Evolutionary conservation across 371 early-diverging fungal species (phyloP), one percentile per base, ranked within the genome.

Genomic region (Mucor mucedo): DNA sequence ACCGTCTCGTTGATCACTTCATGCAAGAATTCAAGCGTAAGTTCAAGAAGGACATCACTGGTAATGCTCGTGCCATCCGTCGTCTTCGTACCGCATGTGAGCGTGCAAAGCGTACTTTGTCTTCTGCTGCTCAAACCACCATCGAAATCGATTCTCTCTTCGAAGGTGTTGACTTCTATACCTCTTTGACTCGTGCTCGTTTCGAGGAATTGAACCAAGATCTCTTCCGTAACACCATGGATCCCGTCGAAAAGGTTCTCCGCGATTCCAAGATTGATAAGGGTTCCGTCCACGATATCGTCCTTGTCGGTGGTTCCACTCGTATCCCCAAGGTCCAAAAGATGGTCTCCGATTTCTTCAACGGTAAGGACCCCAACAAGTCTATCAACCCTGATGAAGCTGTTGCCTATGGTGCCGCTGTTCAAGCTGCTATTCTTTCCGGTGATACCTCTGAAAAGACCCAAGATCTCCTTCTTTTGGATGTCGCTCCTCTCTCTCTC

Each of bases 321-420:
- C 97, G 99, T 90, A 99, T 99, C 77, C 99, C 99, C 84, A 98
- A 95, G 91, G 91, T 99, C 72, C 97, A 95, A 83, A 91, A 96
- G 86, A 85, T 98, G 73, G 89, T 99, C 68, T 89, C 91, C 21
- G 98, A 98, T 81, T 87, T 85, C 85, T 98, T 98, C 83, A 89
- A 93, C 80, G 96, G 95, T 72, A 95, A 94, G 86, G 91, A 96
- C 79, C 91, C 92, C 61, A 89, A 89, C 91, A 92, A 93, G 85
- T 89, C 91, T 59, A 94, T 96, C 87, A 95, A 97, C 86, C 97
- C 97, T 70, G 97, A 97, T 75, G 95, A 95, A 75, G 95, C 95
- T 65, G 96, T 98, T 66, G 98, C 98, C 53, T 96, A 94, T 77
- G 98, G 98, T 77, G 98, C 98, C 65, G 96, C 97, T 70, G 94